Conservation (phyloP, 768 basidiomycete species). For the Tephrocybe rancida region DNA sequence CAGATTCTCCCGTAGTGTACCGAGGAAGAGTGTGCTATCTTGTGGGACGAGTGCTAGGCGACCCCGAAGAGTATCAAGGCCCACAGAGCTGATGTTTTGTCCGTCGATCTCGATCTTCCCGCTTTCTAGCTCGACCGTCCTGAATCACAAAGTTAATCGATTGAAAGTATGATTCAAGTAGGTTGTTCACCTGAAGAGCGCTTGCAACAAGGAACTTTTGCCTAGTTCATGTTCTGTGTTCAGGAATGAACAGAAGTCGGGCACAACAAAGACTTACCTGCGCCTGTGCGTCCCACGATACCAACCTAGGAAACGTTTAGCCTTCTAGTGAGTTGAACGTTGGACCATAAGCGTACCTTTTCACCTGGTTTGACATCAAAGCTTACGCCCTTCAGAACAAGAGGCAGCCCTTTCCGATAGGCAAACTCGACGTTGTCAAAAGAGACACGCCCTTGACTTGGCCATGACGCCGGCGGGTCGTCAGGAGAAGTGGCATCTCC, state of each 20-base stretch:
- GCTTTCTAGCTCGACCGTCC: conserved; percentile 59
- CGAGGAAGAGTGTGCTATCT: conserved; percentile 53
- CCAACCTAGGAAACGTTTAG: conserved; percentile 34
- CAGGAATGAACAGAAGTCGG: not conserved
- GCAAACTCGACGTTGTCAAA: conserved; percentile 56
- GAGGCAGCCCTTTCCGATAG: conserved; percentile 66
- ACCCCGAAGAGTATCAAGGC: conserved; percentile 52
- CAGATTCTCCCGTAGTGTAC: conserved; percentile 47
- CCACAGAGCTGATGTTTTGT: conserved; percentile 50
- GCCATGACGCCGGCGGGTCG: conserved; percentile 53
- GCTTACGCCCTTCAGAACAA: conserved; percentile 60
- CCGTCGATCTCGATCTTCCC: conserved; percentile 64
- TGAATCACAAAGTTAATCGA: conserved; percentile 17
- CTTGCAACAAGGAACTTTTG: conserved; percentile 61
- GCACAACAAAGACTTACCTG: conserved; percentile 25
- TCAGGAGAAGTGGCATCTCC: conserved; percentile 41
- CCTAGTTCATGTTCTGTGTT: conserved; percentile 29
- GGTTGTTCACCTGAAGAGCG: conserved; percentile 46
- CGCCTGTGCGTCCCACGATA: conserved; percentile 51
- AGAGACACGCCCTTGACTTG: conserved; percentile 48
- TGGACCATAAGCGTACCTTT: conserved; percentile 45
- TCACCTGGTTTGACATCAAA: conserved; percentile 63
- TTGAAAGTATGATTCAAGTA: not conserved
- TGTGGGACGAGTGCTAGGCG: conserved; percentile 72
- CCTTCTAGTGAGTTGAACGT: not conserved